Conservation (phyloP, 1,139 yeast species). For the Diutina siamensis region DNA sequence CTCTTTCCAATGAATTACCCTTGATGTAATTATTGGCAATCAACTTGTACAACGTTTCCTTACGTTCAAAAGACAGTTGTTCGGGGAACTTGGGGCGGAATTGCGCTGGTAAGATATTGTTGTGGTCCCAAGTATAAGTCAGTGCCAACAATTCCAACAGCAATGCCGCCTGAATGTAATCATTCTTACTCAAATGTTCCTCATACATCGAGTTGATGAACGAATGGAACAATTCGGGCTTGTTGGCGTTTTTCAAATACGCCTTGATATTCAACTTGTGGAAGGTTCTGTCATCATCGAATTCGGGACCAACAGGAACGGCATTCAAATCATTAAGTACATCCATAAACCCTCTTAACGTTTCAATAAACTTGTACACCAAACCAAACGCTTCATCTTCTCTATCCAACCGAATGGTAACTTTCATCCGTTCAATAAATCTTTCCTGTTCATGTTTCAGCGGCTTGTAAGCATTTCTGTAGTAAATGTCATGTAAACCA, state of each 20-base stretch:
- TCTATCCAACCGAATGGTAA: conserved; percentile 43
- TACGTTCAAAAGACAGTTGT: conserved; percentile 73
- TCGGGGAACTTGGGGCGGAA: conserved; percentile 64
- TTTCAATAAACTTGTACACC: conserved; percentile 42
- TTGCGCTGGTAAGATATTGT: conserved; percentile 42
- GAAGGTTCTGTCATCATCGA: conserved; percentile 79
- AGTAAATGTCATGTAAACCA: conserved; percentile 57
- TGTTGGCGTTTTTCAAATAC: conserved; percentile 65
- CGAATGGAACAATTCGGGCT: conserved; percentile 71
- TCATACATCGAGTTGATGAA: conserved; percentile 69
- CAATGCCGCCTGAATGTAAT: conserved; percentile 74
- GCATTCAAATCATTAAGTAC: conserved; percentile 57
- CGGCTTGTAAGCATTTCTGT: conserved; percentile 46
- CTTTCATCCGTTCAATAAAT: conserved; percentile 40
- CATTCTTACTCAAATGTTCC: conserved; percentile 46
- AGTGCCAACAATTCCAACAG: conserved; percentile 69
- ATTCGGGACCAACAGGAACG: conserved; percentile 76
- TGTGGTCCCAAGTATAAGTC: conserved; percentile 68
- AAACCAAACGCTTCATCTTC: conserved; percentile 57
- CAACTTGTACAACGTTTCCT: conserved; percentile 58
- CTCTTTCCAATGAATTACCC: conserved; percentile 69
- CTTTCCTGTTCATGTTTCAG: conserved; percentile 40
- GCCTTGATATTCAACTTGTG: conserved; percentile 69
- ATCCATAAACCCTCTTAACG: conserved; percentile 51
- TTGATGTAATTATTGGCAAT: conserved; percentile 62